These are phyloP conservation scores for Phlegmacium glaucopus DNA, from an alignment of 768 basidiomycete species.

Conservation along the genomic window DNA sequence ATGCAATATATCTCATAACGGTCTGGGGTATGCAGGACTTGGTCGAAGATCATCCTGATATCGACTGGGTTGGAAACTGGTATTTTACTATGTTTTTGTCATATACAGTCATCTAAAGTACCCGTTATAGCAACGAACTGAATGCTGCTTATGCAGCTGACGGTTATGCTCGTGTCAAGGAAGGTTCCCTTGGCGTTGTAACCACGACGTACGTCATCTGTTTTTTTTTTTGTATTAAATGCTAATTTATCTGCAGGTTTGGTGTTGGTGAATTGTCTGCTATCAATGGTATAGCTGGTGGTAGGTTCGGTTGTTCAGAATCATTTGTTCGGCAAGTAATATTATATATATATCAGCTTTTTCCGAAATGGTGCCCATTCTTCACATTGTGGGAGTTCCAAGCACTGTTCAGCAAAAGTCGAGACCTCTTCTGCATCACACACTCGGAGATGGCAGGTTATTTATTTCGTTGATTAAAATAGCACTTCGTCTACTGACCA, in stretches of 20 bases:
- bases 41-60: conserved; percentile 72
- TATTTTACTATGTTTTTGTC: conserved; percentile 21
- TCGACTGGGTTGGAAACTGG: conserved; percentile 90
- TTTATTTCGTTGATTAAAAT: background rate
- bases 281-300: conserved; percentile 79
- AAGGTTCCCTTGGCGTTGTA: conserved; percentile 65
- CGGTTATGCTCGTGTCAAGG: conserved; percentile 88
- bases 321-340: background rate
- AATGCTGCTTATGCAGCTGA: conserved; percentile 91
- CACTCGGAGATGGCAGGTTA: conserved; percentile 78
- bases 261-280: conserved; percentile 94
- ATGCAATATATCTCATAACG: background rate
- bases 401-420: conserved; percentile 68
- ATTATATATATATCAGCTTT: conserved; percentile 53
- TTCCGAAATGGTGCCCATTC: conserved; percentile 86
- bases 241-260: conserved; percentile 43
- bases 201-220: conserved; percentile 62
- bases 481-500: background rate
- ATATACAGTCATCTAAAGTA: conserved; percentile 35
- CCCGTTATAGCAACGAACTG: conserved; percentile 61
- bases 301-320: conserved; percentile 23
- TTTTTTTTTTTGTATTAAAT: background rate
- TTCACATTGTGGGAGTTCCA: conserved; percentile 86
- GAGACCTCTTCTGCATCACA: conserved; percentile 81
- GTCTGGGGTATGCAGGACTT: conserved; percentile 52